Base-by-base conservation (phyloP, 805 yeast species). In the Cyberlindnera petersonii region DNA sequence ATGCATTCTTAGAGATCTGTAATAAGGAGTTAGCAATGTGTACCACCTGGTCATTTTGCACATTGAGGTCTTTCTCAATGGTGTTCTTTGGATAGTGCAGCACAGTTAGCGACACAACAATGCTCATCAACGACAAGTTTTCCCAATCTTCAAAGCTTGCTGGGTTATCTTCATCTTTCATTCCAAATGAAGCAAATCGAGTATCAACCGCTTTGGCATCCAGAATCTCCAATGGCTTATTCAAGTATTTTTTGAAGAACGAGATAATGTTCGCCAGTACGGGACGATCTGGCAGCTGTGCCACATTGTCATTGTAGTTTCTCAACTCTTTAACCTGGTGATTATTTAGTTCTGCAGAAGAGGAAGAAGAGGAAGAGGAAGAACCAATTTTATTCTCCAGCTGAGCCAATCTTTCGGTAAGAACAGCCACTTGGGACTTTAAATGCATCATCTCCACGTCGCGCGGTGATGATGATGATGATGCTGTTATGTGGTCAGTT, bases 1-100 rank as follows among this genome's bases (percentile, higher is more conserved):
- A 24, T 3, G 48, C 47, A 15, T 22, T 37, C 26, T 52, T 51
- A 20, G 56, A 50, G 7, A 44, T 24, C 17, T 47, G 47, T 4
- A 46, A 35, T 9, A 50, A 35, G 5, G 20, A 24, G 27, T 48
- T 48, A 5, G 55, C 47, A 17, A 33, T 32, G 6, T 33, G 30
- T 2, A 48, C 42, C 2, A 44, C 37, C 2, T 26, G 11, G 3
- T 38, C 39, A 1, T 26, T 24, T 4, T 37, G 24, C 5, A 50
- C 41, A 3, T 30, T 18, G 10, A 48, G 31, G 9, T 48, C 48
- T 9, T 20, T 24, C 15, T 37, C 39, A 3, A 45, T 11, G 4
- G 13, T 15, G 11, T 31, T 15, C 6, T 29, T 23, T 2, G 49
- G 56, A 35, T 46, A 50, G 30, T 45, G 45, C 2, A 52, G 27